These are phyloP conservation scores for Carex pumila DNA, from an alignment of 176 grass and related monocot genomes.

Conservation along the genomic window DNA sequence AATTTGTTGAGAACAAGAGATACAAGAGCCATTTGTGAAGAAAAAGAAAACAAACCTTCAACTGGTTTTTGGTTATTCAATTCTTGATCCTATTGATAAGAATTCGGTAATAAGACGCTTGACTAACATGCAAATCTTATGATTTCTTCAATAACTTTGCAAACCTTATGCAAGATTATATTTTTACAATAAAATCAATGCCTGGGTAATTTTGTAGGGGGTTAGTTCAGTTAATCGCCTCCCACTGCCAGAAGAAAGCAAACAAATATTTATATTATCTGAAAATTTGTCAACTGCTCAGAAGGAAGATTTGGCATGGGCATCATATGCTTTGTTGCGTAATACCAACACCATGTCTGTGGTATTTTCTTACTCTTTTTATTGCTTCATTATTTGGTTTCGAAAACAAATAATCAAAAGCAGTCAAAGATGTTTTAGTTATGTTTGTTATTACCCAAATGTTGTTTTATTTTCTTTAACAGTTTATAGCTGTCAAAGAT, in stretches of 20 bases:
- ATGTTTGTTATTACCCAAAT: slow-evolving; percentile 1
- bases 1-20: no score
- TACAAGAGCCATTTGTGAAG: neutral
- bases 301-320: slow-evolving; percentile 83
- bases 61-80: neutral
- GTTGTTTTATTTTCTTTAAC: slow-evolving; percentile 1
- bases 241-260: slow-evolving; percentile 57
- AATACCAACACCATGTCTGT: slow-evolving; percentile 83
- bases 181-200: neutral
- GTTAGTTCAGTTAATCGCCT: slow-evolving; percentile 46
- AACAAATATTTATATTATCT: slow-evolving; percentile 65
- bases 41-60: neutral
- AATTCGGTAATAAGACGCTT: no score
- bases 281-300: slow-evolving; percentile 36
- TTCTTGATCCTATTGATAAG: neutral
- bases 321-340: slow-evolving; percentile 64
- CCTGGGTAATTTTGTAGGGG: slow-evolving; percentile 41
- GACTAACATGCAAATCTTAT: no score
- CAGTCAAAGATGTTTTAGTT: neutral
- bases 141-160: neutral
- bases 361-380: slow-evolving; percentile 30
- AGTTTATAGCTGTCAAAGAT: slow-evolving; percentile 65
- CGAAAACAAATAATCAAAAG: no score
- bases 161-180: neutral
- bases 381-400: neutral